These are phyloP conservation scores for Thermothelomyces thermophilus DNA, from an alignment of 2,329 filamentous ascomycete species.

Conservation along the genomic window DNA sequence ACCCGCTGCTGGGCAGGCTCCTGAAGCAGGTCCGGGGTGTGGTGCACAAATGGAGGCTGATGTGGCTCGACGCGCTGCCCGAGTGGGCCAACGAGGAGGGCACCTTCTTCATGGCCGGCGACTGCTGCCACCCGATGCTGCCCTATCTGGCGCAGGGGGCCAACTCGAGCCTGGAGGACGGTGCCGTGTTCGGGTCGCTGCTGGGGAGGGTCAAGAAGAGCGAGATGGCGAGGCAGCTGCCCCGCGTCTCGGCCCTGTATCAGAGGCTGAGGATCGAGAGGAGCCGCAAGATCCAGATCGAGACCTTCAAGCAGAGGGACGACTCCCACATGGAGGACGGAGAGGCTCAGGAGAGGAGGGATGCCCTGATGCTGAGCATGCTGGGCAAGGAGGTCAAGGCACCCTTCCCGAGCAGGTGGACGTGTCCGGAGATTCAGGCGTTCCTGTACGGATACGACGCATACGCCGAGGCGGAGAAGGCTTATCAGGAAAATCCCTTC, in stretches of 20 bases:
- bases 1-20: constrained; percentile 46
- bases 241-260: constrained; percentile 39
- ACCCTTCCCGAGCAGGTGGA: constrained; percentile 57
- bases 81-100: constrained; percentile 48
- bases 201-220: constrained; percentile 44
- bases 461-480: constrained; percentile 44
- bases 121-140: constrained; percentile 59
- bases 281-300: constrained; percentile 49
- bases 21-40: constrained; percentile 42
- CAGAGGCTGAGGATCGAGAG: constrained; percentile 42
- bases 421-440: constrained; percentile 54
- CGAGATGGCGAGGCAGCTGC: constrained; percentile 39
- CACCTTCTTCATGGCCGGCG: constrained; percentile 49
- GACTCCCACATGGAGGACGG: constrained; percentile 50
- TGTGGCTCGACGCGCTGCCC: constrained; percentile 43
- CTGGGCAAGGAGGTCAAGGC: constrained; percentile 43
- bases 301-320: constrained; percentile 52
- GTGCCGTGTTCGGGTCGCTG: constrained; percentile 55
- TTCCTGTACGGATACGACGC: constrained; percentile 62
- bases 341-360: constrained; percentile 50
- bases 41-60: constrained; percentile 65
- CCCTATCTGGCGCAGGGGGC: constrained; percentile 60
- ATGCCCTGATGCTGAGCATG: constrained; percentile 50
- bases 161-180: constrained; percentile 61
- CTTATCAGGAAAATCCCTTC: constrained; percentile 23